Evolutionary conservation across 176 grass and related monocot genomes (phyloP).

Genomic region (Triticum timopheevii): DNA sequence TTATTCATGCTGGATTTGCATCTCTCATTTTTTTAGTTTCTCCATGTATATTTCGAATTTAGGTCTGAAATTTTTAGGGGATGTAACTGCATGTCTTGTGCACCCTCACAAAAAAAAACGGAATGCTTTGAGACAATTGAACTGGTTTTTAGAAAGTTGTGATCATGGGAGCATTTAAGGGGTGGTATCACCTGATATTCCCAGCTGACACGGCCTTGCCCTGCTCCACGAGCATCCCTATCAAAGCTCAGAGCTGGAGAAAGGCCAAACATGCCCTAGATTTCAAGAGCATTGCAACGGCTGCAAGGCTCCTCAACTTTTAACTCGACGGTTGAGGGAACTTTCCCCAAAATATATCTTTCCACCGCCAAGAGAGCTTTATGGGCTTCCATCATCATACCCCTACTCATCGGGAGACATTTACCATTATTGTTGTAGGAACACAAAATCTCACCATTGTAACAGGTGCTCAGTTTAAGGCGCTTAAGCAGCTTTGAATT

Average conservation of each 20-base stretch:
- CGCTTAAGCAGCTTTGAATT: background rate
- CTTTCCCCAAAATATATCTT: background rate
- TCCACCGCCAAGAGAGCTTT: background rate
- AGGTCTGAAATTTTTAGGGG: too few relatives aligned
- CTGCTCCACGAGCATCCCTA: background rate
- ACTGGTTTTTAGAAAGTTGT: too few relatives aligned
- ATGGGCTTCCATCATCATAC: background rate
- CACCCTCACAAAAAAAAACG: too few relatives aligned
- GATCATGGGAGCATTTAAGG: too few relatives aligned
- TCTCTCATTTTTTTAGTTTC: too few relatives aligned
- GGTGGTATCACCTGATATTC: background rate
- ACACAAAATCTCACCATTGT: background rate
- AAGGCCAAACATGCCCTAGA: background rate
- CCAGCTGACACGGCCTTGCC: background rate
- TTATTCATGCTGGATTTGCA: too few relatives aligned
- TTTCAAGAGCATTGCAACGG: background rate
- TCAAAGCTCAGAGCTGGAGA: background rate
- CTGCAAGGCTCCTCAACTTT: background rate
- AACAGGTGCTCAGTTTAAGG: background rate
- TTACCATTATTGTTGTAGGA: background rate
- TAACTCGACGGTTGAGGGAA: background rate
- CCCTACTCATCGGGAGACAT: background rate
- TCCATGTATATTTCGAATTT: too few relatives aligned
- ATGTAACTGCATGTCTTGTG: too few relatives aligned
- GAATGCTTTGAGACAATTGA: too few relatives aligned